Evolutionary conservation across 179 eudicot genomes (phyloP).

Genomic region (Amaranthus tricolor): DNA sequence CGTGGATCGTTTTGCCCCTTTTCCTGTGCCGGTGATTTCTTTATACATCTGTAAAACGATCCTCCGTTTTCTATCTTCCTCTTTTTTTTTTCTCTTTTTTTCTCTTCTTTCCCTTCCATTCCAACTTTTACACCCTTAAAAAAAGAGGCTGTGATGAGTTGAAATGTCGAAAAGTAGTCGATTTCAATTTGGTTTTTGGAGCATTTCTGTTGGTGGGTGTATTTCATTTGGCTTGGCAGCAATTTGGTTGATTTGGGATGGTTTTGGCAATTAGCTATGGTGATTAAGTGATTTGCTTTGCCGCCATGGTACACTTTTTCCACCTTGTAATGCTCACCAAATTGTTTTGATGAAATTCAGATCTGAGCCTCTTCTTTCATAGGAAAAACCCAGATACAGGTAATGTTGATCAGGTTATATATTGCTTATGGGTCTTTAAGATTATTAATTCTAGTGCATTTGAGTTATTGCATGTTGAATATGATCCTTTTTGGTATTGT

Average conservation of each 20-base stretch:
- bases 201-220: background rate
- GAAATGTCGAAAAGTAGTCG: background rate
- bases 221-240: conserved; percentile 11
- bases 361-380: background rate
- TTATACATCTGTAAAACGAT: background rate
- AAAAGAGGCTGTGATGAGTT: conserved; percentile 1
- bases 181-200: background rate
- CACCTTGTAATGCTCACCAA: background rate
- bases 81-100: background rate
- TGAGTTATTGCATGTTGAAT: background rate
- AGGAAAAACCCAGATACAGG: background rate
- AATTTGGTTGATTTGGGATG: no score
- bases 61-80: background rate
- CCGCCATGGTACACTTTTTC: conserved; percentile 4
- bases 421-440: background rate
- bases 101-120: background rate
- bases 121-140: background rate
- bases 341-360: background rate
- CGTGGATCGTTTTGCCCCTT: conserved; percentile 3
- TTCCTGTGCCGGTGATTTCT: conserved; percentile 10
- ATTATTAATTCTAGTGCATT: no score
- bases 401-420: background rate
- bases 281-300: conserved; percentile 3
- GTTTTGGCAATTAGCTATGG: background rate
- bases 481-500: background rate